Evolutionary conservation across 2,329 filamentous ascomycete genomes (phyloP).

Genomic region (Helicocarpus griseus): DNA sequence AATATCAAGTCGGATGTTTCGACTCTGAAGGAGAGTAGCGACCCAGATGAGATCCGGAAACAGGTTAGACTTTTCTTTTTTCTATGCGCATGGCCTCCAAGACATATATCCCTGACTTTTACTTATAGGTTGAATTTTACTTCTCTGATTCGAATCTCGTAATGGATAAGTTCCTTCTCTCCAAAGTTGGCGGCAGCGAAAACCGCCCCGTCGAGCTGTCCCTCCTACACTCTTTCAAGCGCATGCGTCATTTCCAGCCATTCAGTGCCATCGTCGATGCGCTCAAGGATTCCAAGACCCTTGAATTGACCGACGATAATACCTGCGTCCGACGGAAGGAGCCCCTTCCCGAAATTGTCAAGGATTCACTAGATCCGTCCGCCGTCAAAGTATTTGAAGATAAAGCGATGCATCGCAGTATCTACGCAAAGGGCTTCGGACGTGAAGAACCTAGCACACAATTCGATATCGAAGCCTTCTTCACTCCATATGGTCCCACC

Average conservation of each 20-base stretch:
- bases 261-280: slow-evolving; percentile 75
- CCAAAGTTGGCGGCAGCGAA: slow-evolving; percentile 62
- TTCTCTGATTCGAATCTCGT: slow-evolving; percentile 87
- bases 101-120: not conserved
- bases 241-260: slow-evolving; percentile 91
- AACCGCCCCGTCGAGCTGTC: slow-evolving; percentile 69
- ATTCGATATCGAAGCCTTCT: slow-evolving; percentile 90
- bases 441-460: slow-evolving; percentile 75
- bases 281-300: slow-evolving; percentile 62
- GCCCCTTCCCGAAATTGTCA: slow-evolving; percentile 48
- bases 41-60: slow-evolving; percentile 70
- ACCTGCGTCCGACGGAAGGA: slow-evolving; percentile 67
- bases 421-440: slow-evolving; percentile 93
- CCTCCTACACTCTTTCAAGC: slow-evolving; percentile 76
- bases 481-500: slow-evolving; percentile 67
- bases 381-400: slow-evolving; percentile 49
- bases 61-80: slow-evolving; percentile 42
- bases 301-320: slow-evolving; percentile 66
- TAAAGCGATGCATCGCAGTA: slow-evolving; percentile 60
- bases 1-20: slow-evolving; percentile 65
- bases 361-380: slow-evolving; percentile 45
- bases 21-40: slow-evolving; percentile 58
- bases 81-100: slow-evolving; percentile 5
- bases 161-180: slow-evolving; percentile 78
- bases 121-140: slow-evolving; percentile 77